A percentile compares a stretch with the other conserved stretches of the same genome.
These are phyloP conservation scores for Candida nonsorbophila DNA, from an alignment of 805 yeast genomes.

Conservation along the genomic window DNA sequence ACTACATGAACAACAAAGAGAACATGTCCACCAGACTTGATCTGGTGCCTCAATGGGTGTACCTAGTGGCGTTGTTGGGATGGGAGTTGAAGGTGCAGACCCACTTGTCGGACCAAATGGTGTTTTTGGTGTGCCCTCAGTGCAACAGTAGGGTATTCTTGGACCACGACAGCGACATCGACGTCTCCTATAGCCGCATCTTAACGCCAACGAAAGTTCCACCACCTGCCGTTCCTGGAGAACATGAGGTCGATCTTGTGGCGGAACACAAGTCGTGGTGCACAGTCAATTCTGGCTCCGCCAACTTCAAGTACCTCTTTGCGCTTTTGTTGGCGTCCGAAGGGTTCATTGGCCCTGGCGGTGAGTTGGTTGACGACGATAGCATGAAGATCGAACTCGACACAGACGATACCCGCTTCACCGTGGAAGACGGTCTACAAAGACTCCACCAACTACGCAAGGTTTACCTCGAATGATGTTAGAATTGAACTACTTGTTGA, in stretches of 20 bases:
- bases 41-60: constrained; percentile 26
- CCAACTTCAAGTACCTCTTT: constrained; percentile 14
- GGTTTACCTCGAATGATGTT: constrained; percentile 18
- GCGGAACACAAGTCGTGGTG: constrained; percentile 36
- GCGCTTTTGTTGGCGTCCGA: constrained; percentile 17
- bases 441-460: constrained; percentile 28
- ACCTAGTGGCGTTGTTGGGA: constrained; percentile 30
- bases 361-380: constrained; percentile 15
- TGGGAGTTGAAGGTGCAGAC: constrained; percentile 32
- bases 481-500: constrained; percentile 2
- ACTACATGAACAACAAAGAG: constrained; percentile 30
- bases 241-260: constrained; percentile 14
- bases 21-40: constrained; percentile 19
- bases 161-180: constrained; percentile 5
- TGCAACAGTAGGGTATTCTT: constrained; percentile 33
- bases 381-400: constrained; percentile 9
- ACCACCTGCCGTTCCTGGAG: constrained; percentile 12
- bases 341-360: constrained; percentile 18
- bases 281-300: constrained; percentile 9
- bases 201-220: constrained; percentile 19
- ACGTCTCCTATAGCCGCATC: constrained; percentile 6
- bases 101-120: constrained; percentile 17
- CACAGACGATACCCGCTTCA: constrained; percentile 11
- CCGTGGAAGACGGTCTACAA: constrained; percentile 27
- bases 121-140: constrained; percentile 28